phyloP scores from a whole-genome alignment of 768 basidiomycete genomes.

The Porpolomopsis calyptriformis region DNA sequence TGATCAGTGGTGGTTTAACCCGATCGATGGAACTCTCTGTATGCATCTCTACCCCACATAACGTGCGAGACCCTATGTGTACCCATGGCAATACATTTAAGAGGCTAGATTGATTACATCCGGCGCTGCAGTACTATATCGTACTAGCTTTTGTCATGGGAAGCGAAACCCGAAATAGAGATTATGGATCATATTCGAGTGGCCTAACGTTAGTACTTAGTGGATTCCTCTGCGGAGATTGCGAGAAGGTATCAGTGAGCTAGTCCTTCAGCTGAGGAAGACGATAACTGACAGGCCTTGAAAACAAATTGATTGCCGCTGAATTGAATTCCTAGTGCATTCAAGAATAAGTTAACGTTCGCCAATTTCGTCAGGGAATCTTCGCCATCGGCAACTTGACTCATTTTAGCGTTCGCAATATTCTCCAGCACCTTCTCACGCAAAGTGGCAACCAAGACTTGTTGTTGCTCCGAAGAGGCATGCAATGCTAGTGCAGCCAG shows the following conservation, averaged over 20 bases:
- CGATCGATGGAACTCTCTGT: constrained; percentile 26
- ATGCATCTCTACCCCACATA: constrained; percentile 10
- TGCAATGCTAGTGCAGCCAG: constrained; percentile 81
- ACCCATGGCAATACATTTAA: constrained; percentile 8
- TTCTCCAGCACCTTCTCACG: constrained; percentile 93
- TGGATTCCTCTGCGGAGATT: not conserved
- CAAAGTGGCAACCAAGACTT: constrained; percentile 69
- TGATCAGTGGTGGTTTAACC: constrained; percentile 23
- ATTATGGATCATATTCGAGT: not conserved
- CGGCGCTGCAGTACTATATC: not conserved
- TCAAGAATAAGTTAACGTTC: constrained; percentile 88
- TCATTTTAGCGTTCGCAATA: constrained; percentile 68
- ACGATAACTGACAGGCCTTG: constrained; percentile 2
- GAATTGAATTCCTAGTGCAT: constrained; percentile 46
- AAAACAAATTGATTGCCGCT: constrained; percentile 22
- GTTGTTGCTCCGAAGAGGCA: constrained; percentile 80
- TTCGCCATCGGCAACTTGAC: constrained; percentile 62
- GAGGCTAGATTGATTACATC: not conserved
- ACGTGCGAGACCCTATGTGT: constrained; percentile 20
- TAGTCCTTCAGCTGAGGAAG: not conserved
- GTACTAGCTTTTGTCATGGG: not conserved
- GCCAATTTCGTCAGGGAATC: constrained; percentile 68
- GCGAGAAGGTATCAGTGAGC: not conserved
- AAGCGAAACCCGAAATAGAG: constrained; percentile 1
- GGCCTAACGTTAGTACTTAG: not conserved